Evolutionary conservation across 768 basidiomycete genomes (phyloP), one percentile per base, ranked within the genome.

Genomic region (Suillus bovinus): DNA sequence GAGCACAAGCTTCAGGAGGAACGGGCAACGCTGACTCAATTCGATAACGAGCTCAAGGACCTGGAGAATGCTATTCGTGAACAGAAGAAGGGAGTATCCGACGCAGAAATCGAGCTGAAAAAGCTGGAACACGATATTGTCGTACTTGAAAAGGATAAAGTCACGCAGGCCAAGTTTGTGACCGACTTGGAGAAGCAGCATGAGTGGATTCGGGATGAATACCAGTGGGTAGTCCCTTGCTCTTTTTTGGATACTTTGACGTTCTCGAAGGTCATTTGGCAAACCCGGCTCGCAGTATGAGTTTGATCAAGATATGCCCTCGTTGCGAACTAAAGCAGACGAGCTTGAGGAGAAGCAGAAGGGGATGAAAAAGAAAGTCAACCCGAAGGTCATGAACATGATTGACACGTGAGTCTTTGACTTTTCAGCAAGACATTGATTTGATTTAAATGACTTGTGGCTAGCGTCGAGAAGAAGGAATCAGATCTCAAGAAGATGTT

Each of bases 361-460:
- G 68, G 87, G 88, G 24, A 88, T 94, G 87, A 96, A 94, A 79
- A 94, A 94, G 79, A 97, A 96, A 74, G 83, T 99, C 69, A 99
- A 99, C 68, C 89, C 89, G 4, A 97, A 96, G 74, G 95, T 94
- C 52, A 87, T 97, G 80, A 93, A 89, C 68, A 96, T 96, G 91
- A 93, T 98, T 56, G 96, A 97, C 67, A 89, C 85, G 94, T 97
- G 64, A 63, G 87, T 76, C 46, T 63, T 20, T 29, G 87, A 76
- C 46, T 63, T 20, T 39, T n/a, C 24, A 20, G 27, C 5, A 41
- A 39, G 9, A 38, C 4, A 55, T 24, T 56, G 11, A 39, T 4
- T 10, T 10, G 6, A 56, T 56, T 56, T 56, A 17, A 41, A 27
- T 56, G 27, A 31, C 38, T 36, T 52, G 17, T 24, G 31, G 38